Conservation (phyloP, 2,329 filamentous ascomycete species). For the Aureobasidium vineae region DNA sequence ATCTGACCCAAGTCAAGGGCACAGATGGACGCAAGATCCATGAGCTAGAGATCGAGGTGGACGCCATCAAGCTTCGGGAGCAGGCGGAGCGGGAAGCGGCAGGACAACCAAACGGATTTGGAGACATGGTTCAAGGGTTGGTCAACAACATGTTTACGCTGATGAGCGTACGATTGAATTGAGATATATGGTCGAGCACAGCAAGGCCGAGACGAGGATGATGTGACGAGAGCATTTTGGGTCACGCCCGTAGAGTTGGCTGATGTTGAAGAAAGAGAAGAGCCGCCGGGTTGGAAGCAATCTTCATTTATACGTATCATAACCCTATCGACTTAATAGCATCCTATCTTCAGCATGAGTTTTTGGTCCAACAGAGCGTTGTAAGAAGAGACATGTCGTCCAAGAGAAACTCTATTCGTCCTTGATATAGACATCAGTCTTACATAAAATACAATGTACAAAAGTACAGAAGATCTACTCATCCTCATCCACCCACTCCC, state of each 20-base stretch:
- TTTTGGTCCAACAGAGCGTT: no score
- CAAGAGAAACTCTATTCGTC: no score
- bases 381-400: no score
- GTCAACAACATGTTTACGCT: constrained; percentile 69
- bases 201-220: neutral
- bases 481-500: constrained; percentile 52
- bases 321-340: neutral
- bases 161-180: constrained; percentile 31
- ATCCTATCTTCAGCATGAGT: neutral
- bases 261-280: constrained; percentile 1
- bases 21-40: constrained; percentile 61
- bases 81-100: constrained; percentile 35
- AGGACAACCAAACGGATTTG: constrained; percentile 59
- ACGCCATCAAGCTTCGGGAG: constrained; percentile 61
- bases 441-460: neutral
- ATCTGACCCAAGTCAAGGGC: constrained; percentile 78
- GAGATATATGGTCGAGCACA: constrained; percentile 4
- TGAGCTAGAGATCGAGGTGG: constrained; percentile 76
- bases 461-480: neutral
- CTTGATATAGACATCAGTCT: no score
- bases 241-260: neutral
- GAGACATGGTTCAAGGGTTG: constrained; percentile 68
- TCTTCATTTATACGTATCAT: neutral
- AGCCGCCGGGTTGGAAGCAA: neutral
- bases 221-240: constrained; percentile 15